Percentiles rank a stretch among this genome's conserved stretches.
Evolutionary conservation across 805 yeast species (phyloP).

Genomic region (Maudiozyma saulgeensis): DNA sequence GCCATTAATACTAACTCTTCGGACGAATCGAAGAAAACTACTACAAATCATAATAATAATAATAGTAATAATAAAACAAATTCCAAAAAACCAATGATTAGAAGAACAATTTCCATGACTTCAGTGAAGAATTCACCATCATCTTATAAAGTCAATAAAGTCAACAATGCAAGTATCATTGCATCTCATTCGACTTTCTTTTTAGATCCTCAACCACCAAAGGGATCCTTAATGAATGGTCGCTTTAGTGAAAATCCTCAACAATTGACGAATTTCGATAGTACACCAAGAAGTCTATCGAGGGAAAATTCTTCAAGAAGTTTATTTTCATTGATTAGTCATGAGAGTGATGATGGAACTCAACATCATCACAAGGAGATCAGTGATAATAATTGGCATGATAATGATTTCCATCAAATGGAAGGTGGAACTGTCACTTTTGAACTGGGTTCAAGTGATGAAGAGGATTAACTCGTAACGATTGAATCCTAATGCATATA

Average conservation of each 20-base stretch:
- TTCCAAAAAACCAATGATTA: constrained; percentile 14
- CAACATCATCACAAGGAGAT: neutral
- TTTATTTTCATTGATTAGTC: neutral
- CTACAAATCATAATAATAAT: neutral
- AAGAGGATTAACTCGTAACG: neutral
- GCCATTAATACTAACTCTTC: neutral
- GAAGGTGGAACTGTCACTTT: neutral
- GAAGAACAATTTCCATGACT: constrained; percentile 20
- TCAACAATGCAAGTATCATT: constrained; percentile 6
- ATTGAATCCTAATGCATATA: neutral
- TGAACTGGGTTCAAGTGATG: neutral
- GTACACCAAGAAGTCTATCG: constrained; percentile 23
- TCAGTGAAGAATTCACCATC: constrained; percentile 2
- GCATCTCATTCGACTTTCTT: constrained; percentile 22
- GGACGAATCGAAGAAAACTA: neutral
- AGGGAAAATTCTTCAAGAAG: constrained; percentile 12
- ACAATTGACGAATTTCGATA: constrained; percentile 20
- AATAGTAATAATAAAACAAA: neutral
- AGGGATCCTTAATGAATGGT: constrained; percentile 26
- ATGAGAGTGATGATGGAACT: neutral
- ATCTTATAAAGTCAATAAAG: neutral
- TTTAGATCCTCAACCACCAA: constrained; percentile 25
- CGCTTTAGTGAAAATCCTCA: constrained; percentile 26
- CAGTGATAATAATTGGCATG: neutral
- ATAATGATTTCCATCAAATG: neutral